These are phyloP conservation scores for Thalassia testudinum DNA, from an alignment of 116 monocot species.

Conservation along the genomic window DNA sequence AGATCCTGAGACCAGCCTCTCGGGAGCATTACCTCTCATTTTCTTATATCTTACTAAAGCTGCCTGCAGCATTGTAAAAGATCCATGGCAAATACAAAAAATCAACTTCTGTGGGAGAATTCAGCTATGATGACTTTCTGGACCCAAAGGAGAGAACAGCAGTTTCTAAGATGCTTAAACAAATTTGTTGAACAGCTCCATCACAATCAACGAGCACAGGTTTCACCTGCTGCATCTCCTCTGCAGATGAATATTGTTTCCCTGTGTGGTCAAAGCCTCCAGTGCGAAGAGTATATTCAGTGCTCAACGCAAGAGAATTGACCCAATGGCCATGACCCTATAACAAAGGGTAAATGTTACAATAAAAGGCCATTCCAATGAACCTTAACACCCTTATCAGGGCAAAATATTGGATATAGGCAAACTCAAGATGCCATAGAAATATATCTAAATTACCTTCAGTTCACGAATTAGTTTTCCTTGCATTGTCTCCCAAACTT, in stretches of 20 bases:
- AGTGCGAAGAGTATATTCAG: constrained; percentile 86
- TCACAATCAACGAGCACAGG: background rate
- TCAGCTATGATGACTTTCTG: background rate
- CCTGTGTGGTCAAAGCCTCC: constrained; percentile 88
- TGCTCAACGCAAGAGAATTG: constrained; percentile 89
- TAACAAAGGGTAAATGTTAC: no score
- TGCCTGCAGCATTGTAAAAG: constrained; percentile 25
- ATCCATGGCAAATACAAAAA: background rate
- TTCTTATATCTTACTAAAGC: constrained; percentile 73
- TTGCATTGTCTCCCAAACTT: constrained; percentile 84
- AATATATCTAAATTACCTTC: constrained; percentile 32
- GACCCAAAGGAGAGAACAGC: background rate
- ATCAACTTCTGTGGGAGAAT: background rate
- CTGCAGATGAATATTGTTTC: constrained; percentile 62
- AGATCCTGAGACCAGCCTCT: constrained; percentile 90
- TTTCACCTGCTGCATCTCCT: constrained; percentile 77
- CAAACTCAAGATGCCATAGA: no score
- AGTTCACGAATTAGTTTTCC: constrained; percentile 83
- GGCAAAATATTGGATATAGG: no score
- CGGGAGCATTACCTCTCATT: constrained; percentile 84
- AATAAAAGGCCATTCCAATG: no score
- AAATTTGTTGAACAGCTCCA: background rate
- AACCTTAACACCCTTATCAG: no score
- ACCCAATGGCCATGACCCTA: constrained; percentile 98
- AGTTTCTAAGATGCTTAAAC: background rate